These are phyloP conservation scores for Poa annua DNA, from an alignment of 176 grass and related monocot genomes.

Conservation along the genomic window DNA sequence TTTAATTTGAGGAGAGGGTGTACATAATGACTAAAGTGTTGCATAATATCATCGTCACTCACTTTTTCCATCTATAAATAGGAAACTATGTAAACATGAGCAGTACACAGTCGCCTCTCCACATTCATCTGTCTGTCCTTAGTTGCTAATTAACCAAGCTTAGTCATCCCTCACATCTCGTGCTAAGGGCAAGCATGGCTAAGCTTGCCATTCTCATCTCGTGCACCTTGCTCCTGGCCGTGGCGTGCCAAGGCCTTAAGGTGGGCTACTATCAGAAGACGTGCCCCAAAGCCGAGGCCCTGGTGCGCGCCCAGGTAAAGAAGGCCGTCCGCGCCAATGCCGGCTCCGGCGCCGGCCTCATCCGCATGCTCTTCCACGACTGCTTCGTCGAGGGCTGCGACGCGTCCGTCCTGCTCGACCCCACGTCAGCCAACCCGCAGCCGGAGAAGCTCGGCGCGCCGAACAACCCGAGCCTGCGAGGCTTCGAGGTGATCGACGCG, in stretches of 20 bases:
- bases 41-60: not conserved
- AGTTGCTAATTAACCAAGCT: not conserved
- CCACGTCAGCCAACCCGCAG: constrained; percentile 2
- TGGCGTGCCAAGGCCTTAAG: constrained; percentile 27
- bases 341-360: constrained; percentile 48
- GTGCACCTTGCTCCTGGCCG: constrained; percentile 1
- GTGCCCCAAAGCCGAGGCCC: constrained; percentile 12
- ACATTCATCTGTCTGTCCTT: not conserved
- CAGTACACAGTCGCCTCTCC: not conserved
- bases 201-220: constrained; percentile 15
- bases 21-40: not conserved
- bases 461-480: constrained; percentile 44
- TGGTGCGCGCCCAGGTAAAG: constrained; percentile 25
- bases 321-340: constrained; percentile 16
- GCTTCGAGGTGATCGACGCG: constrained; percentile 50
- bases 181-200: not conserved
- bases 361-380: constrained; percentile 73
- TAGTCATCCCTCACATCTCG: not conserved
- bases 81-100: not conserved
- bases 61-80: constrained; percentile 4
- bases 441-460: constrained; percentile 44
- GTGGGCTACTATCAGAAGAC: constrained; percentile 27
- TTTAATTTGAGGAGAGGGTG: too few relatives aligned
- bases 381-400: constrained; percentile 56
- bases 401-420: constrained; percentile 55